Conservation (phyloP, 495 filamentous ascomycete genomes). For the Penicillium malachiteum region DNA sequence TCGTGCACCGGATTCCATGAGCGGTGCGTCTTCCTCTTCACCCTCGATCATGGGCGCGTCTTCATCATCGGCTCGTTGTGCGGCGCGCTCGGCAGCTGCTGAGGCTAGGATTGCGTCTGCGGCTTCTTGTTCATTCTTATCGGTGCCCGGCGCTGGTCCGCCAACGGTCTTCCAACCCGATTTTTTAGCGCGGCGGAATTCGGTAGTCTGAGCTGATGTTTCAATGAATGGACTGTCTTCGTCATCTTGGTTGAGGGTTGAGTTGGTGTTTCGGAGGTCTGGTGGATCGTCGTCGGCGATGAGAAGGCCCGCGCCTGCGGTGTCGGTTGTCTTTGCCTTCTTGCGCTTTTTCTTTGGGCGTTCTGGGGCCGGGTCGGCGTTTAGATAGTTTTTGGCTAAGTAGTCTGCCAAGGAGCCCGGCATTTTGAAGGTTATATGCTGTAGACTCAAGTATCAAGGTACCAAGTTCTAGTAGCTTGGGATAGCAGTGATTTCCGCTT, state of each 20-base stretch:
- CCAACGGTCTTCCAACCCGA: slow-evolving; percentile 75
- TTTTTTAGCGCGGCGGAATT: slow-evolving; percentile 78
- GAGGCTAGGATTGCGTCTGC: slow-evolving; percentile 83
- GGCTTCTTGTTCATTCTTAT: slow-evolving; percentile 55
- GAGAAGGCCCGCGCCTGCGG: slow-evolving; percentile 62
- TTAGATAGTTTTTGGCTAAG: slow-evolving; percentile 93
- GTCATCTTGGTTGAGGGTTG: slow-evolving; percentile 42
- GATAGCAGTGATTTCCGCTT: slow-evolving; percentile 17
- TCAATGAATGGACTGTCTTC: slow-evolving; percentile 47
- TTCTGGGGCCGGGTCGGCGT: slow-evolving; percentile 59
- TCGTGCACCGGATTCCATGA: slow-evolving; percentile 80
- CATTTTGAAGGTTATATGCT: slow-evolving; percentile 14
- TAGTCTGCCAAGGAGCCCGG: slow-evolving; percentile 71
- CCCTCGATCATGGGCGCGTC: slow-evolving; percentile 41
- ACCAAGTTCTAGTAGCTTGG: background rate
- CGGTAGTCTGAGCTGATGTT: slow-evolving; percentile 51
- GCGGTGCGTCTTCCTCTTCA: slow-evolving; percentile 29
- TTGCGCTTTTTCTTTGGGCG: slow-evolving; percentile 75
- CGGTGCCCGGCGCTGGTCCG: slow-evolving; percentile 31
- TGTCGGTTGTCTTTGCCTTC: slow-evolving; percentile 71
- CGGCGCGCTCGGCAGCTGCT: slow-evolving; percentile 62
- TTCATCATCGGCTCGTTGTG: slow-evolving; percentile 43
- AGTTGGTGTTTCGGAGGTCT: slow-evolving; percentile 57
- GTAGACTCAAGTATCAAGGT: background rate
- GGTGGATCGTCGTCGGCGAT: slow-evolving; percentile 89